A percentile compares a stretch with the other conserved stretches of the same genome.
phyloP scores from a whole-genome alignment of 1,139 yeast species.

The Torulaspora pretoriensis region DNA sequence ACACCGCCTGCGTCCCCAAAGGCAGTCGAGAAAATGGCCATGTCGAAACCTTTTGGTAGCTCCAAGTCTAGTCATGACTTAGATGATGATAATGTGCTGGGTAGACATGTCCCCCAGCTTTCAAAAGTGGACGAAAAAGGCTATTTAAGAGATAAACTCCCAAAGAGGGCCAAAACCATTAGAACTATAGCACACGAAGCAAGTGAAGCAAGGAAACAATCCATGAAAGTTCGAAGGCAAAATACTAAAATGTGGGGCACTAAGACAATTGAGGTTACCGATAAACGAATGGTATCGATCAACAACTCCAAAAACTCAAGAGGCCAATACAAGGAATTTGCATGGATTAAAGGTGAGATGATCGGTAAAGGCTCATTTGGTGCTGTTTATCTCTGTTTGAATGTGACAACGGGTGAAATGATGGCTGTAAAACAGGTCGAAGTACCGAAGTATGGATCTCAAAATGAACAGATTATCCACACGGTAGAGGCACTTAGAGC shows the following conservation, averaged over 20 bases:
- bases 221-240: constrained; percentile 50
- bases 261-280: constrained; percentile 83
- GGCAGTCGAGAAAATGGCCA: constrained; percentile 13
- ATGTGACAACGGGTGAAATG: constrained; percentile 97
- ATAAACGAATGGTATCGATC: constrained; percentile 49
- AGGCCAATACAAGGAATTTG: constrained; percentile 78
- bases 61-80: background rate
- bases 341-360: constrained; percentile 96
- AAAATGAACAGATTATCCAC: constrained; percentile 43
- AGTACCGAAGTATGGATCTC: constrained; percentile 50
- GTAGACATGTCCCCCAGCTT: background rate
- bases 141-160: constrained; percentile 26
- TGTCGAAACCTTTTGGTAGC: constrained; percentile 8
- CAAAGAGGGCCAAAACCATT: constrained; percentile 73
- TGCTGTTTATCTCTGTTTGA: constrained; percentile 86
- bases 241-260: constrained; percentile 99
- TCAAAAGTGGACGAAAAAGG: constrained; percentile 2
- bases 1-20: constrained; percentile 58
- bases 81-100: background rate
- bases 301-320: constrained; percentile 47
- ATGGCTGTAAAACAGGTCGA: constrained; percentile 95
- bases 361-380: constrained; percentile 98
- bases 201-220: constrained; percentile 49
- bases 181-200: constrained; percentile 94
- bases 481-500: constrained; percentile 80